A percentile compares a stretch with the other conserved stretches of the same genome.
phyloP scores from a whole-genome alignment of 768 basidiomycete genomes.

The Tricholoma sp. region DNA sequence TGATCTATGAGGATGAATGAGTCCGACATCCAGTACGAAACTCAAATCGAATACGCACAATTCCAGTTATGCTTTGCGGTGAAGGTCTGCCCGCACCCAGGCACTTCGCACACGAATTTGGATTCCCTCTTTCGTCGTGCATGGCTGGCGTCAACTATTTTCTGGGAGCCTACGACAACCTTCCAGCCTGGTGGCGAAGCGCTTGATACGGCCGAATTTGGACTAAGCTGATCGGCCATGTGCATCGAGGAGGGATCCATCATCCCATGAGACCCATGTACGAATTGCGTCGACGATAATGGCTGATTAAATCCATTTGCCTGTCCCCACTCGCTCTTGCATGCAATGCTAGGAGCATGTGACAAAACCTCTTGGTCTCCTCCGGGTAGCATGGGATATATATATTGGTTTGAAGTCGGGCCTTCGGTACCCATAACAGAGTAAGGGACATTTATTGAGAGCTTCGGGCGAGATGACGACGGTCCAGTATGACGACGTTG shows the following conservation, averaged over 20 bases:
- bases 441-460: not conserved
- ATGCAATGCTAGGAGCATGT: not conserved
- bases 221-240: not conserved
- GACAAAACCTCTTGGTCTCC: not conserved
- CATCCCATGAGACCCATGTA: not conserved
- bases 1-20: not conserved
- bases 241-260: not conserved
- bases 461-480: not conserved
- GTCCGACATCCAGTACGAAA: too few relatives aligned
- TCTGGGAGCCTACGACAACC: not conserved
- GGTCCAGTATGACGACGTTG: not conserved
- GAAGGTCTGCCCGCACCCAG: not conserved
- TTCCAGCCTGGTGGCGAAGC: not conserved
- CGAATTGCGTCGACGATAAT: not conserved
- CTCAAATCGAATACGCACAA: not conserved
- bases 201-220: not conserved
- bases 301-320: not conserved
- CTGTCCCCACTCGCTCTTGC: not conserved
- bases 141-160: constrained; percentile 1
- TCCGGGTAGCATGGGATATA: too few relatives aligned
- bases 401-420: not conserved
- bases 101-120: not conserved
- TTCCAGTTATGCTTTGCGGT: constrained; percentile 1
- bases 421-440: not conserved
- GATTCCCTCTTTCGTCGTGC: not conserved